phyloP scores from a whole-genome alignment of 495 filamentous ascomycete genomes.

The Penicillium roqueforti region DNA sequence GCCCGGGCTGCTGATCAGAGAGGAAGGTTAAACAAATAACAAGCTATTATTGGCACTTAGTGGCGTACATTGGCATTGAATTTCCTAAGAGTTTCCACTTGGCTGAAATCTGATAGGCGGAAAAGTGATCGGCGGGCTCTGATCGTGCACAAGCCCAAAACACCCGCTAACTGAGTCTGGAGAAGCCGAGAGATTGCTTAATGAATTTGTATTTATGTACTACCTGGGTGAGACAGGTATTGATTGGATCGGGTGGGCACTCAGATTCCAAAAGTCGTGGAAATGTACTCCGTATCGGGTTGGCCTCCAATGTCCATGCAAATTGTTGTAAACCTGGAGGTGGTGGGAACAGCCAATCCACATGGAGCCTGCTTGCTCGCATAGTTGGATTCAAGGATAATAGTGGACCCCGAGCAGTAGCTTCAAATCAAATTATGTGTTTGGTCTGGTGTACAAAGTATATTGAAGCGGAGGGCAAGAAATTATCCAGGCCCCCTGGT shows the following conservation, averaged over 20 bases:
- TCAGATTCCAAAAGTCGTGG: too few relatives aligned
- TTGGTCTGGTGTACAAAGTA: not conserved
- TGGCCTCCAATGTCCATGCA: slow-evolving; percentile 2
- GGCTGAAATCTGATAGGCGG: slow-evolving; percentile 11
- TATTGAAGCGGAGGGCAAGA: not conserved
- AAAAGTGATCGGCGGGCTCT: slow-evolving; percentile 15
- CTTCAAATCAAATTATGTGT: slow-evolving; percentile 8
- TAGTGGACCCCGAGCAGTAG: slow-evolving; percentile 7
- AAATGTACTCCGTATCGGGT: not conserved
- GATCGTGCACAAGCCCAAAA: not conserved
- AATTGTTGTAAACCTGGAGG: not conserved
- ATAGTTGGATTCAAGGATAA: not conserved
- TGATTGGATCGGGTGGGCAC: not conserved
- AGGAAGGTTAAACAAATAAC: not conserved
- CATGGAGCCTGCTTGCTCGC: not conserved
- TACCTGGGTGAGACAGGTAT: not conserved
- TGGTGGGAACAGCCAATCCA: not conserved
- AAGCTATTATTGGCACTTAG: slow-evolving; percentile 1
- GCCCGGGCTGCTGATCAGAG: not conserved
- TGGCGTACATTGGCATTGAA: slow-evolving; percentile 1
- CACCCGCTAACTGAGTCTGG: slow-evolving; percentile 19
- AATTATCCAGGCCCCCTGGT: slow-evolving; percentile 5
- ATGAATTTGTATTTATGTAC: not conserved
- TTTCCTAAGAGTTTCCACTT: slow-evolving; percentile 4
- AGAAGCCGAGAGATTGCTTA: slow-evolving; percentile 11